Evolutionary conservation across 2,329 filamentous ascomycete genomes (phyloP).

Genomic region (Colletotrichum tropicale): DNA sequence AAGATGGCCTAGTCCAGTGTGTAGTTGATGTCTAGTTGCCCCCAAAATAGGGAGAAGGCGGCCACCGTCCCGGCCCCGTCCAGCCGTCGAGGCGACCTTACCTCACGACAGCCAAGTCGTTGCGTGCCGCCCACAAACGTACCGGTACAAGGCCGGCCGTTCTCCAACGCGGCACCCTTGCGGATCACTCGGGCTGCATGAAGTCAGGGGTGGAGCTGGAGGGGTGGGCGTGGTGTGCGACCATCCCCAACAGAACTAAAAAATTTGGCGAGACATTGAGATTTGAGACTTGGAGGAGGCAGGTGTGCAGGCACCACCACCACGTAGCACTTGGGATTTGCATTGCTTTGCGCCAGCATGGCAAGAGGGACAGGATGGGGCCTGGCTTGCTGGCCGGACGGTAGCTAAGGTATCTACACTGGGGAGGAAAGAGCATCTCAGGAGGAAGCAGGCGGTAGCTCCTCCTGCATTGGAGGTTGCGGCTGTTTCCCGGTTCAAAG

Average conservation of each 20-base stretch:
- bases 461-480: neutral
- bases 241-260: slow-evolving; percentile 50
- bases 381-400: neutral
- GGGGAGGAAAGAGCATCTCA: neutral
- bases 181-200: slow-evolving; percentile 20
- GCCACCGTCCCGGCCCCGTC: neutral
- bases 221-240: slow-evolving; percentile 17
- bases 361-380: neutral
- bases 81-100: neutral
- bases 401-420: neutral
- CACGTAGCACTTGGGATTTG: neutral
- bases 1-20: neutral
- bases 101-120: neutral
- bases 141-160: slow-evolving; percentile 26
- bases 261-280: slow-evolving; percentile 23
- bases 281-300: slow-evolving; percentile 14
- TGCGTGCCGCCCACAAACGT: slow-evolving; percentile 15
- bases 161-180: slow-evolving; percentile 21
- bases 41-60: neutral
- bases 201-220: slow-evolving; percentile 18
- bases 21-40: neutral
- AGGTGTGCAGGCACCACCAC: neutral
- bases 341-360: neutral
- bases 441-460: neutral
- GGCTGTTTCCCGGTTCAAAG: neutral